Conservation (phyloP, 176 grass and related monocot species). For the Poa annua region DNA sequence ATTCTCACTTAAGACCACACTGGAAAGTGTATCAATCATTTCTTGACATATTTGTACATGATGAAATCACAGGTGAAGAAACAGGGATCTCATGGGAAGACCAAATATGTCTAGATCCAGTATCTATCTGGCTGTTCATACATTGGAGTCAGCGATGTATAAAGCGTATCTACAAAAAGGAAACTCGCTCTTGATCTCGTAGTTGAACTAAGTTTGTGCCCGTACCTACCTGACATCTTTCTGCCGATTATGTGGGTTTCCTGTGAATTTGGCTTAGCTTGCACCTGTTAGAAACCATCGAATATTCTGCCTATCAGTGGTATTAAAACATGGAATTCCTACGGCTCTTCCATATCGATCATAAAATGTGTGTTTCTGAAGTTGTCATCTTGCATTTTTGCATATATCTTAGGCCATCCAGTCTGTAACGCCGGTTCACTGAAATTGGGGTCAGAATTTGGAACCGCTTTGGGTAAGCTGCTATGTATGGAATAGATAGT, state of each 20-base stretch:
- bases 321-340: conserved; percentile 3
- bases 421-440: no score
- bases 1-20: neutral
- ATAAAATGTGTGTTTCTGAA: neutral
- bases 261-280: conserved; percentile 29
- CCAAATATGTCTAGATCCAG: conserved; percentile 39
- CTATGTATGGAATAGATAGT: no score
- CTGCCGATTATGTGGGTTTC: conserved; percentile 11
- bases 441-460: no score
- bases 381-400: neutral
- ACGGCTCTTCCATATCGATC: neutral
- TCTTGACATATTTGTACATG: conserved; percentile 27
- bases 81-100: conserved; percentile 38
- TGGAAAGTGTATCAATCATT: neutral
- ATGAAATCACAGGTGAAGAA: conserved; percentile 53
- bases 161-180: conserved; percentile 22
- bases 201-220: neutral
- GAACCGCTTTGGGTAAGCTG: no score
- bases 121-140: neutral
- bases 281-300: conserved; percentile 18
- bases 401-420: neutral
- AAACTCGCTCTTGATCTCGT: neutral
- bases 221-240: conserved; percentile 5
- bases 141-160: conserved; percentile 39
- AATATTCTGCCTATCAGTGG: conserved; percentile 8